A percentile compares a stretch with the other conserved stretches of the same genome.
phyloP scores from a whole-genome alignment of 495 filamentous ascomycete species.

The Penicillium robsamsonii region DNA sequence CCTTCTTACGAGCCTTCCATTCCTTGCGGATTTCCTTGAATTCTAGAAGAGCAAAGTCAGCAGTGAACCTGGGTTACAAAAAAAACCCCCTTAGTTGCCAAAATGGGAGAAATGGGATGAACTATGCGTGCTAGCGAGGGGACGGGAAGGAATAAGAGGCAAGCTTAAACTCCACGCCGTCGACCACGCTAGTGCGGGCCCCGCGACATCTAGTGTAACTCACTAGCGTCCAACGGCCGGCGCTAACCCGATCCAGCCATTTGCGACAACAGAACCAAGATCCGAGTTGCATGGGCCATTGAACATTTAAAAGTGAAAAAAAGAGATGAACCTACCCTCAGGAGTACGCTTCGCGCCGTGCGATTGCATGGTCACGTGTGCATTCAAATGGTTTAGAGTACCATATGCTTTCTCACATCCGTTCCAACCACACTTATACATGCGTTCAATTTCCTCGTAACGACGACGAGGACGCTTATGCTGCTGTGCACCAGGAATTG shows the following conservation, averaged over 20 bases:
- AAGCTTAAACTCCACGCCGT: conserved; percentile 39
- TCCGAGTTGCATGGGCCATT: conserved; percentile 6
- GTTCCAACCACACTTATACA: conserved; percentile 99
- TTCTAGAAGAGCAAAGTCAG: conserved; percentile 53
- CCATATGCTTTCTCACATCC: conserved; percentile 98
- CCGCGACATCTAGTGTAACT: conserved; percentile 49
- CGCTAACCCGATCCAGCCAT: conserved; percentile 38
- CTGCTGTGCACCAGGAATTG: conserved; percentile 94
- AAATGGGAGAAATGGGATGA: background rate
- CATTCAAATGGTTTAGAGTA: conserved; percentile 93
- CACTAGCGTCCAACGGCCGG: conserved; percentile 41
- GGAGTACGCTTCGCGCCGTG: conserved; percentile 91
- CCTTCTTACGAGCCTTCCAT: conserved; percentile 99
- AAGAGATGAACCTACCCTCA: conserved; percentile 68
- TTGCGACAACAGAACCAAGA: conserved; percentile 30
- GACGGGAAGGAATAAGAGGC: conserved; percentile 19
- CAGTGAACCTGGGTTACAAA: background rate
- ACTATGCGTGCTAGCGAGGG: background rate
- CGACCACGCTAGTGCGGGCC: conserved; percentile 49
- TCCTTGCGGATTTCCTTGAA: conserved; percentile 99
- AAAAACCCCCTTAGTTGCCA: background rate
- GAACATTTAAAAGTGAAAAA: conserved; percentile 6
- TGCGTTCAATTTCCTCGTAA: conserved; percentile 98
- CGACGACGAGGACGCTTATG: conserved; percentile 92
- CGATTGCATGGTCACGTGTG: conserved; percentile 97